Percentiles rank a stretch among this genome's conserved stretches.
Conservation (phyloP, 2,329 filamentous ascomycete species). For the Aspergillus unguis region DNA sequence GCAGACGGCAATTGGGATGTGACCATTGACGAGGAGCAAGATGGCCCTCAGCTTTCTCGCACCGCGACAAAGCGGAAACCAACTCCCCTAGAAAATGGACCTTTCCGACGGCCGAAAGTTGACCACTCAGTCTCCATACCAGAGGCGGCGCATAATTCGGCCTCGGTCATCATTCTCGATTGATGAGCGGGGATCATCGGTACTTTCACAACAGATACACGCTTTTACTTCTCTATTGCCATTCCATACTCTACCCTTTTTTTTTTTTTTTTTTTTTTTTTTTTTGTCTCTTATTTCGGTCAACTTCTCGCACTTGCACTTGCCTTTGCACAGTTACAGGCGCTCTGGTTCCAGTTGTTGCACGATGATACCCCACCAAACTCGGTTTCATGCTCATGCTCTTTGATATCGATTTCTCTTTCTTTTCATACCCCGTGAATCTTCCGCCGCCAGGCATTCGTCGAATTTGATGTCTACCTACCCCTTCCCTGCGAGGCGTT, state of each 20-base stretch:
- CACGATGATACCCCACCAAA: constrained; percentile 6
- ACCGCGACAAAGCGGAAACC: constrained; percentile 17
- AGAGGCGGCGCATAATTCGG: neutral
- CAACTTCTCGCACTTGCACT: neutral
- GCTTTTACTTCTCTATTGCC: neutral
- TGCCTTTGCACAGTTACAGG: constrained; percentile 7
- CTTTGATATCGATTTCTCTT: neutral
- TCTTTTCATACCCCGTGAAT: neutral
- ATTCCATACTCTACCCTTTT: neutral
- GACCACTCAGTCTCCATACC: constrained; percentile 5
- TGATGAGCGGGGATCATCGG: constrained; percentile 7
- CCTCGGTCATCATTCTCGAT: constrained; percentile 23
- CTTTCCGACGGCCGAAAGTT: constrained; percentile 15
- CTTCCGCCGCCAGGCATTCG: neutral
- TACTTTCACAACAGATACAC: too few relatives aligned
- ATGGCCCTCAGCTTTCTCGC: neutral
- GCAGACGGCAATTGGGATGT: constrained; percentile 64
- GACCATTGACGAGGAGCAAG: constrained; percentile 36
- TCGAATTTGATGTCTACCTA: too few relatives aligned
- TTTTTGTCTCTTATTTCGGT: neutral
- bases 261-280: neutral
- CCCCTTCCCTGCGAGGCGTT: too few relatives aligned
- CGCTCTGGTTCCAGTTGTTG: constrained; percentile 6
- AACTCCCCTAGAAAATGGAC: constrained; percentile 5
- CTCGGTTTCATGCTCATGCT: neutral